Percentiles rank a stretch among this genome's conserved stretches.
Evolutionary conservation across 2,329 filamentous ascomycete species (phyloP).

Genomic region (Trichoderma afroharzianum): DNA sequence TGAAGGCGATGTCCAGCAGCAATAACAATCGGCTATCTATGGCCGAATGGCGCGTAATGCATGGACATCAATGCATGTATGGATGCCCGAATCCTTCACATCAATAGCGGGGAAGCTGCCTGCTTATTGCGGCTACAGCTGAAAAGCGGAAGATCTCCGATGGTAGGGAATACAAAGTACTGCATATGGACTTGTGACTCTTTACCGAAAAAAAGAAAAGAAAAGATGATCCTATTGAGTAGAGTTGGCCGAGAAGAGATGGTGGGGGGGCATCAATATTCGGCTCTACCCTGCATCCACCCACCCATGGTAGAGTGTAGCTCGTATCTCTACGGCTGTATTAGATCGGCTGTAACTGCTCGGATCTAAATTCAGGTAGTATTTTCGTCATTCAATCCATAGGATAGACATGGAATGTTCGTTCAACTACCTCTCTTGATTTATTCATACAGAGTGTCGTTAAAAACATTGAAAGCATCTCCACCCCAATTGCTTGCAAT

Average conservation of each 20-base stretch:
- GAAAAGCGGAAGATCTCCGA: background rate
- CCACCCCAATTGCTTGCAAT: background rate
- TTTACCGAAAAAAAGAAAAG: background rate
- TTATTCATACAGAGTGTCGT: background rate
- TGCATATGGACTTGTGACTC: background rate
- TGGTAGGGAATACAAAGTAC: background rate
- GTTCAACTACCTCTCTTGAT: rapidly evolving
- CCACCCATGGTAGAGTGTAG: background rate
- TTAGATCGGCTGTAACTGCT: background rate
- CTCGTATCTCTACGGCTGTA: background rate
- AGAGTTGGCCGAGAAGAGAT: background rate
- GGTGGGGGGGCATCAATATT: background rate
- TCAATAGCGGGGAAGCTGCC: background rate
- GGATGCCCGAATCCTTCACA: background rate
- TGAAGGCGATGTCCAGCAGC: background rate
- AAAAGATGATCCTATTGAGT: background rate
- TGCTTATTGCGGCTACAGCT: background rate
- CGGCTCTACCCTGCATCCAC: background rate
- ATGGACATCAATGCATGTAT: too few relatives aligned
- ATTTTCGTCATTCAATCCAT: background rate
- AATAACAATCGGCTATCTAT: background rate
- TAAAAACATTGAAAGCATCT: too few relatives aligned
- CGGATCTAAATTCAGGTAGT: background rate
- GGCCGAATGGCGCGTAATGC: too few relatives aligned
- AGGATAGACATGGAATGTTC: rapidly evolving